phyloP scores from a whole-genome alignment of 164 flowering plant species.

The Annona squamosa region DNA sequence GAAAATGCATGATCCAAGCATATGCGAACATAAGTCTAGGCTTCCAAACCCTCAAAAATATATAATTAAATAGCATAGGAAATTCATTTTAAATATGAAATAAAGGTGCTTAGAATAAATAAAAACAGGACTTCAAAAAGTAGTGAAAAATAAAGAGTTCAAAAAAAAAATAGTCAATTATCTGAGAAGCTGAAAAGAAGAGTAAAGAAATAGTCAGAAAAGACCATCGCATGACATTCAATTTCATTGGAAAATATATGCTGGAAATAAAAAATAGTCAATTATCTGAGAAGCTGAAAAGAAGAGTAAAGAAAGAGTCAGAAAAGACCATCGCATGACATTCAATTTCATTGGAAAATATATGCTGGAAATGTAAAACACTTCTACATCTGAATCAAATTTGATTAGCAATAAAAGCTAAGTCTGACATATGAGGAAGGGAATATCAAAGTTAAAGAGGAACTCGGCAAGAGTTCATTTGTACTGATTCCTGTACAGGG shows the following conservation, averaged over 20 bases:
- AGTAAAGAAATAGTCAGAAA: no score
- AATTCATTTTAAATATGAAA: not conserved
- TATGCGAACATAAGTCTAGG: not conserved
- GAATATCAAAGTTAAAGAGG: no score
- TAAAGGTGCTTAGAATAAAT: not conserved
- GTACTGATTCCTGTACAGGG: not conserved
- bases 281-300: no score
- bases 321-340: not conserved
- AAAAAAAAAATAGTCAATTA: no score
- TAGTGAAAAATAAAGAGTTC: not conserved
- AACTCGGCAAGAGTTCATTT: not conserved
- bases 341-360: not conserved
- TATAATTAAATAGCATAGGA: no score
- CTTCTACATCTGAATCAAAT: not conserved
- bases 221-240: not conserved
- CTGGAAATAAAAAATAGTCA: not conserved
- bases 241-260: not conserved
- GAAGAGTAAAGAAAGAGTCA: no score
- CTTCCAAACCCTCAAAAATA: not conserved
- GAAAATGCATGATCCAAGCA: not conserved
- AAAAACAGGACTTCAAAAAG: not conserved
- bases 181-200: no score
- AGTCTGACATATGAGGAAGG: not conserved
- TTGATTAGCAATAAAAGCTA: not conserved
- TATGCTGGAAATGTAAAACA: not conserved